These are phyloP conservation scores for Aspergillus fumigatiaffinis DNA, from an alignment of 2,329 filamentous ascomycete genomes.

Conservation along the genomic window DNA sequence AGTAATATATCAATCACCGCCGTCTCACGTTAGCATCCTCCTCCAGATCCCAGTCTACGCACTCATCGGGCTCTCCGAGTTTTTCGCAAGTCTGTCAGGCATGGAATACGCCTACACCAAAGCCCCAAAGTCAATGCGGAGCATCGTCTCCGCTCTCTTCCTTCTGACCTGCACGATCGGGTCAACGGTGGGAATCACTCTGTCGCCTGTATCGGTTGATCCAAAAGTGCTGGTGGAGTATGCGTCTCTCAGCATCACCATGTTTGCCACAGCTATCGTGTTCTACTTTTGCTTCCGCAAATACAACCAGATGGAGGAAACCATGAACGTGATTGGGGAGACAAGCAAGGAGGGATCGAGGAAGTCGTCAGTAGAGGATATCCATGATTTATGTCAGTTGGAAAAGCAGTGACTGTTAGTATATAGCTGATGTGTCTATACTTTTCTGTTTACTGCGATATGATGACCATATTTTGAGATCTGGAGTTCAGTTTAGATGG, in stretches of 20 bases:
- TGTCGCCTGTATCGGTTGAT: constrained; percentile 8
- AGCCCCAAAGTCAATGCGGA: constrained; percentile 9
- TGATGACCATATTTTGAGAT: too few relatives aligned
- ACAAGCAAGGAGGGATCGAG: neutral
- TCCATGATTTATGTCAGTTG: neutral
- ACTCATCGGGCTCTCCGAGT: neutral
- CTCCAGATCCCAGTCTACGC: neutral
- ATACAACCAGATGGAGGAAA: constrained; percentile 14
- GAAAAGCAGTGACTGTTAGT: neutral
- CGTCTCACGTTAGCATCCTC: neutral
- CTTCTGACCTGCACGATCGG: constrained; percentile 8
- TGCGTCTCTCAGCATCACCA: constrained; percentile 6
- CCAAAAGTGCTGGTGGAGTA: constrained; percentile 13
- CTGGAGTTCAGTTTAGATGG: neutral
- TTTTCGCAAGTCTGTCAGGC: neutral
- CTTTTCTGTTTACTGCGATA: neutral
- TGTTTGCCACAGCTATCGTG: constrained; percentile 4
- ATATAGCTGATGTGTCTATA: neutral
- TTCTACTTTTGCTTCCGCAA: constrained; percentile 11
- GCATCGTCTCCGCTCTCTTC: constrained; percentile 22
- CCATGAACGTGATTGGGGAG: constrained; percentile 5
- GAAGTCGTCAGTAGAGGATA: neutral
- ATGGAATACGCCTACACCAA: constrained; percentile 8
- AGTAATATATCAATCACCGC: constrained; percentile 2
- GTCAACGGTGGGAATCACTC: constrained; percentile 8